Base-by-base conservation (phyloP, 192 early-diverging fungal species). In the Gonapodya prolifera region DNA sequence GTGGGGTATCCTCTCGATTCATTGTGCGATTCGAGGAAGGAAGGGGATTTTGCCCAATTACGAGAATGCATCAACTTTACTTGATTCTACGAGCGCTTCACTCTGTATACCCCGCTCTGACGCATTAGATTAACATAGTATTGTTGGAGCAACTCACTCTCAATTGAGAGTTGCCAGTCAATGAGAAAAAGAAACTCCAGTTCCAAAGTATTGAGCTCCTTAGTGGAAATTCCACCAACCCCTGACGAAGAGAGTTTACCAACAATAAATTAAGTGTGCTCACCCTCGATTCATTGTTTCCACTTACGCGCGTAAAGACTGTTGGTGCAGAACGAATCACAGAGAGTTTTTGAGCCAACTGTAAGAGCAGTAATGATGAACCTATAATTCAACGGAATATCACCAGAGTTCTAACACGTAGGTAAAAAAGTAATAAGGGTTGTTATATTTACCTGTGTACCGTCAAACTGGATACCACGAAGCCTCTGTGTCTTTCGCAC, bases 291-390 rank as follows among this genome's bases (percentile, higher is more conserved):
- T 77, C 77, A 32, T 1, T 1, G 30, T 75, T 77, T 1, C 30
- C 28, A 17, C 31, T 76, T 80, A 80, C 93, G 93, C 0, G 96
- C 96, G 83, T 95, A 99, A 80, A 95, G 93, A 18, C 91, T 86
- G 81, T 99, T 99, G 23, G 96, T 98, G 79, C 94, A 93, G 78
- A 98, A 98, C 31, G 91, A 93, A 80, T 98, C 96, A 76, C 92
- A 96, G 75, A 98, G 78, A 0, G 92, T 91, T 81, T 98, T 98
- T 69, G 92, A 89, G 0, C 93, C 91, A 33, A 93, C 87, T 0
- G 93, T 96, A 16, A 95, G 84, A 1, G 94, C 93, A 0, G 96
- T 85, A 16, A 97, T 97, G 2, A 98, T 86, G 82, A 98, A 98
- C 70, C 95, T 86, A 32, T 16, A 18, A 32, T 13, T 2, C 29